Evolutionary conservation across 2,329 filamentous ascomycete genomes (phyloP).

Genomic region (Aspergillus neoniger): DNA sequence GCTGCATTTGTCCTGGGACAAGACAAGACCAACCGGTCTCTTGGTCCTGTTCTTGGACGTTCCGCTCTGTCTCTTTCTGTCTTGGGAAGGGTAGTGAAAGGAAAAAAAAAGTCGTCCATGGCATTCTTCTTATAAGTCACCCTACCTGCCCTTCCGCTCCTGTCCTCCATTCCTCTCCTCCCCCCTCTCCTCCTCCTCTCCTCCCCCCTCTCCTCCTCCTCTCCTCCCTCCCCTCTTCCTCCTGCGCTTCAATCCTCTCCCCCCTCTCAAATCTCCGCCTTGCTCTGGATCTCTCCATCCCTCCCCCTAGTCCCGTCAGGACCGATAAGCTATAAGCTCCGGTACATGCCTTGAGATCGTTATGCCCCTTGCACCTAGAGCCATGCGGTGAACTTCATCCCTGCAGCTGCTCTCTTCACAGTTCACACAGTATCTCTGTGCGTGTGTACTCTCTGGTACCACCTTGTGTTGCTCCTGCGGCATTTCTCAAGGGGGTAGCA

Average conservation of each 20-base stretch:
- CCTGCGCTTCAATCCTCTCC: conserved; percentile 4
- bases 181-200: conserved; percentile 9
- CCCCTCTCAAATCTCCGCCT: neutral
- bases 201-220: conserved; percentile 8
- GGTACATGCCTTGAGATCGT: neutral
- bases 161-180: conserved; percentile 14
- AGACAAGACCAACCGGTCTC: conserved; percentile 20
- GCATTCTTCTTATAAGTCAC: conserved; percentile 22
- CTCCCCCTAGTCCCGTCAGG: neutral
- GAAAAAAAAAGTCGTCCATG: conserved; percentile 14
- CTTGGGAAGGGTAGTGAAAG: neutral
- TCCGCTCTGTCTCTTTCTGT: conserved; percentile 24
- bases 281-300: neutral
- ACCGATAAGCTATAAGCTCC: neutral
- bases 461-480: conserved; percentile 22
- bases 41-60: conserved; percentile 24
- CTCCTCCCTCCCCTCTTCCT: conserved; percentile 8
- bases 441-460: conserved; percentile 24
- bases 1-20: conserved; percentile 19
- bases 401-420: conserved; percentile 19
- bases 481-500: conserved; percentile 20
- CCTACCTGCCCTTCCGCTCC: conserved; percentile 15
- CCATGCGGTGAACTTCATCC: conserved; percentile 27
- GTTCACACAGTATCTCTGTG: conserved; percentile 8
- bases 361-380: conserved; percentile 24